Evolutionary conservation across 441 rosid species (phyloP), one percentile per base, ranked within the genome.

Genomic region (Euphorbia corollata): DNA sequence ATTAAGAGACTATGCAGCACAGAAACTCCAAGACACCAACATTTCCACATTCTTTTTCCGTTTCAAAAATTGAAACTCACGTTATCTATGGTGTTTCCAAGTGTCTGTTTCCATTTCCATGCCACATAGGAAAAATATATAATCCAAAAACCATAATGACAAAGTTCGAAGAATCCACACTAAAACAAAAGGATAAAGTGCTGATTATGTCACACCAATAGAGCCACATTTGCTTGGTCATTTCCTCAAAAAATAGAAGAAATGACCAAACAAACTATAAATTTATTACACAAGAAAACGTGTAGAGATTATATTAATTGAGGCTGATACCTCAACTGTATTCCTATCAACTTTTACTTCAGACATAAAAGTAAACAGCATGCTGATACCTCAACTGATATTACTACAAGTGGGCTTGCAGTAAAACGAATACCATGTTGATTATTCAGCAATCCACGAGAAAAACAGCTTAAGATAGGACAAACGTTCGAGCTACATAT

Each of bases 361-460:
- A 39, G 57, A 53, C 19, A 36, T 55, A 36, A 10, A 41, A 39
- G 8, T n/a, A 62, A 53, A 2, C 3, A 13, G n/a, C 41, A 51
- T 38, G 45, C 55, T 24, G 57, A 22, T 19, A 34, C 22, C 60
- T 65, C 19, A 38, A 51, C 7, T 63, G 45, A 64, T 45, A 64
- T 64, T n/a, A 39, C 59, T 27, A 47, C 9, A 47, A 48, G 23
- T 64, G 47, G 60, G 54, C n/a, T 18, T 65, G 22, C 47, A 22
- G 55, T 12, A 36, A 20, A 50, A 18, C 20, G 1, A 51, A 65
- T 56, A 56, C n/a, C 4, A 41, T 43, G 24, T 27, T 48, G 7
- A 50, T 61, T 69, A 41, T 24, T 54, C 43, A 55, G 7, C 1
- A 11, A 62, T 69, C 60, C 73, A 39, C 15, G 36, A 18, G 19